Base-by-base conservation (phyloP, 495 filamentous ascomycete genomes). In the Penicillium waksmanii region DNA sequence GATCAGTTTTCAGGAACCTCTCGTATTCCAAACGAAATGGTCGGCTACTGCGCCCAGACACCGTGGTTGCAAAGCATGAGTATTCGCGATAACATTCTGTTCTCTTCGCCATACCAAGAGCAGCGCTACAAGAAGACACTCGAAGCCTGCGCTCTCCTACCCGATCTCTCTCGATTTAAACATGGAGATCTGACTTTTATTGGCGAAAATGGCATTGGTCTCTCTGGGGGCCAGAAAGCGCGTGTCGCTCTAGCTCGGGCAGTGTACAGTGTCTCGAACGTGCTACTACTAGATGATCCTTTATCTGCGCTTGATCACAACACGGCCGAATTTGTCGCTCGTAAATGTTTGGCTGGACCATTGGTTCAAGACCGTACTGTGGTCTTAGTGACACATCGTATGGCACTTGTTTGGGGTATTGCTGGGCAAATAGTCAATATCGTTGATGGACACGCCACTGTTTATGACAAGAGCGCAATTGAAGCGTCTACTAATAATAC, bases 61-160 rank as follows among this genome's bases (percentile, higher is more conserved):
- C 89, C 92, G n/a, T 96, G 92, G 92, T 78, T 96, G 7, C 90
- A 95, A 67, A 94, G 89, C 64, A 94, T 94, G 90, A 93, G 85
- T 58, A 92, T 96, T 47, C 87, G 87, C 2, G 88, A 94, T 34
- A 94, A 94, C 58, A 93, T 94, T 44, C 71, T 94, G 1, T 95
- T 95, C 69, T 88, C 87, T 40, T 82, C 86, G 11, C 82, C 82
- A 0, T 90, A 89, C 55, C 88, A 94, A 54, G 83, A 84, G 21
- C 66, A 67, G 23, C 79, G 85, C 0, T 88, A 87, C 60, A 83
- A 82, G 43, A 77, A 79, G 51, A 84, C 86, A 2, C 56, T 91
- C 0, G 75, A 84, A 44, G 86, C 85, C 17, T 90, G 87, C 64
- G 86, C 84, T 8, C 71, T 92, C 10, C 75, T 81, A 27, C 79